Base-by-base conservation (phyloP, 495 filamentous ascomycete genomes). In the Pseudomonodictys pantanalensis region DNA sequence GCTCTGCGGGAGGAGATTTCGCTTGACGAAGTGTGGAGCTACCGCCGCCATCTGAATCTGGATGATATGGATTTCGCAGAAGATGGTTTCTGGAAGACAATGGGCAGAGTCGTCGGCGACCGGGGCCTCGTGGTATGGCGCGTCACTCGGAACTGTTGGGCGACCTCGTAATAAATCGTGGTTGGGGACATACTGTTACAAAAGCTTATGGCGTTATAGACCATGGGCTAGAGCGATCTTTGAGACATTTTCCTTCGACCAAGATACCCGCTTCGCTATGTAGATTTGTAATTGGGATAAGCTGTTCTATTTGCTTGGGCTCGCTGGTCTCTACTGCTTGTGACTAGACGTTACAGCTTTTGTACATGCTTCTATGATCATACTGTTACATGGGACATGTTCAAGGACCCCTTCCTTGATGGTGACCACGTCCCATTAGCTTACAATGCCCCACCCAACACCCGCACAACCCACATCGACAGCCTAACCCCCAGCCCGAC, bases 21-120 rank as follows among this genome's bases (percentile, higher is more conserved):
- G 58, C 86, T 84, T 63, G 78, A 79, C 65, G 81, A 81, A 70
- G 74, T 92, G 1, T 95, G 90, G 90, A 78, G 77, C 20, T 83
- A 90, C 56, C 76, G 69, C 30, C 78, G 79, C 44, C 93, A 98
- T 72, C 68, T 97, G 23, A 96, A 91, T 63, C 76, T 97, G 44
- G 93, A 98, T 75, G 93, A 97, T 77, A 68, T 98, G 61, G 92
- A 97, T 73, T 89, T 95, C 69, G 90, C 72, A 0, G 82, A 86
- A 33, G 95, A 97, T 53, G 95, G 93, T 7, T 71, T 98, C 39
- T 77, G 84, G 74, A 68, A 77, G 48, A 96, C 95, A 5, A 63
- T 97, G 48, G 71, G 71, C 42, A 75, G 91, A 56, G 89, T 96
- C 9, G 70, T 96, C 42, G 90, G 90, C 24, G 81, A 89, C 64